Conservation (phyloP, 169 alveolate genomes). For the Plasmodium gonderi region DNA sequence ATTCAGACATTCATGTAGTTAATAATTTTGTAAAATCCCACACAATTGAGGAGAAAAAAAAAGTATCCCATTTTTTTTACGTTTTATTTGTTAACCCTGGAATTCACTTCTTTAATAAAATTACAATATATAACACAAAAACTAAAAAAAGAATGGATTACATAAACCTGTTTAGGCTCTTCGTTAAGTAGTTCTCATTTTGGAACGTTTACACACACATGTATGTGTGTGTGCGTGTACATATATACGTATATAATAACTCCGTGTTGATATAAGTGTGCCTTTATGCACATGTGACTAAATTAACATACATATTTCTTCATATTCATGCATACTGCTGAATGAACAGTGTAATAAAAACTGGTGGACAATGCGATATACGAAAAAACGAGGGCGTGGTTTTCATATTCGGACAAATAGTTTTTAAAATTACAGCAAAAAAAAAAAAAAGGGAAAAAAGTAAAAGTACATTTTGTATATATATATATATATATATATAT, state of each 20-base stretch:
- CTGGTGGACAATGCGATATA: conserved; percentile 5
- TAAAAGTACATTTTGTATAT: neutral
- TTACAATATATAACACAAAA: conserved; percentile 51
- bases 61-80: conserved; percentile 63
- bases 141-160: conserved; percentile 57
- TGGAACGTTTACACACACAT: neutral
- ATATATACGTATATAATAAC: neutral
- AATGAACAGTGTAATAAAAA: neutral
- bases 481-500: neutral
- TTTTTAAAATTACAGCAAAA: neutral
- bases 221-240: neutral
- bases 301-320: neutral
- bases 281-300: neutral
- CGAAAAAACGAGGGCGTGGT: neutral
- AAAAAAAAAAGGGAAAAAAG: neutral
- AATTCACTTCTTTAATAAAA: conserved; percentile 69
- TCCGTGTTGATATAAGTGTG: neutral
- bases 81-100: conserved; percentile 70
- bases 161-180: conserved; percentile 39
- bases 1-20: conserved; percentile 56
- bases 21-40: conserved; percentile 64
- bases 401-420: conserved; percentile 5
- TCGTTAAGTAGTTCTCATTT: conserved; percentile 23
- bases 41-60: conserved; percentile 40
- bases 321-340: neutral